phyloP scores from a whole-genome alignment of 148 eudicot species.

The Spergularia marina region DNA sequence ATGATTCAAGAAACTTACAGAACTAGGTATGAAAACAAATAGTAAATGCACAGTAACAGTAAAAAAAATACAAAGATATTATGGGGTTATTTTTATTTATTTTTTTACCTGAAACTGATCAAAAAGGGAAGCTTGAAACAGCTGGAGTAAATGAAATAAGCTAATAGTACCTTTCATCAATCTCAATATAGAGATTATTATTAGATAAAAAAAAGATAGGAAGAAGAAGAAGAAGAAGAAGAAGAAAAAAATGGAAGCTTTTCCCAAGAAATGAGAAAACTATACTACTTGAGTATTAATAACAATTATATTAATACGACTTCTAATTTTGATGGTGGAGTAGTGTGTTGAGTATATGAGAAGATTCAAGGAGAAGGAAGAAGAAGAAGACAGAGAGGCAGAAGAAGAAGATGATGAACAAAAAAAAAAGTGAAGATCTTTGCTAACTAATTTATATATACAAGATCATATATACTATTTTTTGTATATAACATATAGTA shows the following conservation, averaged over 20 bases:
- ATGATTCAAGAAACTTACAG: constrained; percentile 10
- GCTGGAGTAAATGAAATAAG: constrained; percentile 24
- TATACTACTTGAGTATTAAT: background rate
- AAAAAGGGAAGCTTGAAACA: constrained; percentile 27
- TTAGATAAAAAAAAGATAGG: background rate
- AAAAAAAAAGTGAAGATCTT: constrained; percentile 25
- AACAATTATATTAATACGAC: background rate
- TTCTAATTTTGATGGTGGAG: no score
- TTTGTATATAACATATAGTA: background rate
- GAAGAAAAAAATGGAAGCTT: constrained; percentile 12
- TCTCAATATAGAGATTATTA: constrained; percentile 14
- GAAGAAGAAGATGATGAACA: background rate
- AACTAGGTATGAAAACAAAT: background rate
- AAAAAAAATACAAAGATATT: background rate
- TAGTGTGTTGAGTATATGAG: background rate
- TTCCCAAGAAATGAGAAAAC: constrained; percentile 1
- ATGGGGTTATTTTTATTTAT: background rate
- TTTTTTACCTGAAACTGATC: constrained; percentile 41
- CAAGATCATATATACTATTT: background rate
- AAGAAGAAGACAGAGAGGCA: constrained; percentile 3
- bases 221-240: background rate
- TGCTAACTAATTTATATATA: constrained; percentile 5
- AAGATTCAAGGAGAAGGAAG: background rate
- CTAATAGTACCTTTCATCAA: constrained; percentile 30
- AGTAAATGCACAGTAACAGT: background rate